Percentiles rank a stretch among this genome's conserved stretches.
Evolutionary conservation across 495 filamentous ascomycete genomes (phyloP).

Genomic region (Oidiodendron maius): DNA sequence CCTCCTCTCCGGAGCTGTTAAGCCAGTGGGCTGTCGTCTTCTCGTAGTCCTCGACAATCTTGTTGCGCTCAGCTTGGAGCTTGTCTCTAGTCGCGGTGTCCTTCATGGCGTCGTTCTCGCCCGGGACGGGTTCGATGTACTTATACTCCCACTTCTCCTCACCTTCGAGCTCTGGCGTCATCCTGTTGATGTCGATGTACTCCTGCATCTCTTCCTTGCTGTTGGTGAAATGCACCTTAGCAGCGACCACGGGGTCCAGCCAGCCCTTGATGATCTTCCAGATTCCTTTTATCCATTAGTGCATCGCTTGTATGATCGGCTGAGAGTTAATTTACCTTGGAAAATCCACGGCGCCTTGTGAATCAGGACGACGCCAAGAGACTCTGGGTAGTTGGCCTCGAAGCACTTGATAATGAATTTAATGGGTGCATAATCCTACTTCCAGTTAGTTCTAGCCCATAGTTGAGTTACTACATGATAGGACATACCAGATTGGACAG

Average conservation of each 20-base stretch:
- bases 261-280: conserved; percentile 91
- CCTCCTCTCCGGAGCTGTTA: conserved; percentile 20
- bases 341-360: conserved; percentile 98
- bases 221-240: conserved; percentile 93
- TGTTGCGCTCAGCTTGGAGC: conserved; percentile 52
- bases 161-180: conserved; percentile 77
- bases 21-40: conserved; percentile 62
- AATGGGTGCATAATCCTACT: conserved; percentile 86
- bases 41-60: conserved; percentile 65
- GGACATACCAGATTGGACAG: conserved; percentile 83
- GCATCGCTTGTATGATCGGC: neutral
- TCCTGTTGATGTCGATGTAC: conserved; percentile 65
- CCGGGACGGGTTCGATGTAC: conserved; percentile 68
- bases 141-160: conserved; percentile 73
- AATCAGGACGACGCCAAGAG: conserved; percentile 84
- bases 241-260: conserved; percentile 94
- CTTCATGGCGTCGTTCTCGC: conserved; percentile 68
- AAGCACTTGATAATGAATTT: conserved; percentile 99
- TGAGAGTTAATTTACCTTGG: conserved; percentile 50
- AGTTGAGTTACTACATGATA: neutral
- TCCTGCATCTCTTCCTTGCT: conserved; percentile 69
- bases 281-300: conserved; percentile 43
- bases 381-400: conserved; percentile 97
- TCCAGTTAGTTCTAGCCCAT: neutral
- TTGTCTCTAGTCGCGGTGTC: conserved; percentile 57